Evolutionary conservation across 2,329 filamentous ascomycete species (phyloP).

Genomic region (Fusarium citri): DNA sequence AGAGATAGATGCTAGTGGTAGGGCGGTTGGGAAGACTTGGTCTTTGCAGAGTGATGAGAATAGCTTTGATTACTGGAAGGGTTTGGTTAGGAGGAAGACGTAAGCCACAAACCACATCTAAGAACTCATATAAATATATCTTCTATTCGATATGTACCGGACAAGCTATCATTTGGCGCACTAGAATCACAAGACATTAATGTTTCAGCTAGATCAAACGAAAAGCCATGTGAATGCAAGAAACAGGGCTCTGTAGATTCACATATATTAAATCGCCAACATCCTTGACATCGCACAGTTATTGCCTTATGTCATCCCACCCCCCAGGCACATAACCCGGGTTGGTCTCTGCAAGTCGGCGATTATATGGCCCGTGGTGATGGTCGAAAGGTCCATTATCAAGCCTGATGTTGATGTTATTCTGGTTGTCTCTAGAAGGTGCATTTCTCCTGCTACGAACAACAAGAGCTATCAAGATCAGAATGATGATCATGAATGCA

Average conservation of each 20-base stretch:
- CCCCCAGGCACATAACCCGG: not conserved
- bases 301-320: not conserved
- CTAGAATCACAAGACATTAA: not conserved
- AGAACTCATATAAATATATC: not conserved
- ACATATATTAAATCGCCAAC: not conserved
- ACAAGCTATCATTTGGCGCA: not conserved
- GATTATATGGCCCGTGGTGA: not conserved
- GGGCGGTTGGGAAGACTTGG: conserved; percentile 81
- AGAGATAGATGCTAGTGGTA: conserved; percentile 79
- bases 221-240: too few relatives aligned
- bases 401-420: not conserved
- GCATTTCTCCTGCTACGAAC: not conserved
- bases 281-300: not conserved
- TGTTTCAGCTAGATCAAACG: too few relatives aligned
- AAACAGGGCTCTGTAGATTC: not conserved
- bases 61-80: conserved; percentile 97
- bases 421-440: not conserved
- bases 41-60: conserved; percentile 96
- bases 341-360: not conserved
- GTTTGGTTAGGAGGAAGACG: conserved; percentile 83
- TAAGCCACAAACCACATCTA: conserved; percentile 48
- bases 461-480: rapidly evolving
- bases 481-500: not conserved
- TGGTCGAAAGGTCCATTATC: not conserved
- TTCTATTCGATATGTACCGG: not conserved